phyloP scores from a whole-genome alignment of 2,329 filamentous ascomycete genomes.

The Xylariaceae sp. region DNA sequence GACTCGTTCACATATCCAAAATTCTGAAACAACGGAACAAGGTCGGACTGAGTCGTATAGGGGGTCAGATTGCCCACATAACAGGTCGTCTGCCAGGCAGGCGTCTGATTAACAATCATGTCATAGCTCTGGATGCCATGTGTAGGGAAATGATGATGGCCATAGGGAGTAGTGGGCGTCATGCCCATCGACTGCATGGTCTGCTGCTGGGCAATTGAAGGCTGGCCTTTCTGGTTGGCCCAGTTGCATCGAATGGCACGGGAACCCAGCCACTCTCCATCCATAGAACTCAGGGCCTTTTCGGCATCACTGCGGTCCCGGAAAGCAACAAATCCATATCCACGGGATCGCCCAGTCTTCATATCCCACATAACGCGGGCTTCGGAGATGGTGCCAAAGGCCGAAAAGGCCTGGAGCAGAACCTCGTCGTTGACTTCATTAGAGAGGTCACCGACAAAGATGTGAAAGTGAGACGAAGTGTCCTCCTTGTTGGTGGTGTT shows the following conservation, averaged over 20 bases:
- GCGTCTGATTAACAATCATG: constrained; percentile 91
- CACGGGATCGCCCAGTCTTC: constrained; percentile 97
- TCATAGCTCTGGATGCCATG: constrained; percentile 97
- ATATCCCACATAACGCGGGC: constrained; percentile 99
- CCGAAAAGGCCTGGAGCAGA: constrained; percentile 86
- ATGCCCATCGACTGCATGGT: constrained; percentile 97
- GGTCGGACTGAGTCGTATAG: constrained; percentile 93
- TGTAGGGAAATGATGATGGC: constrained; percentile 95
- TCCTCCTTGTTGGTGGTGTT: constrained; percentile 94
- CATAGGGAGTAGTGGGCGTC: constrained; percentile 93
- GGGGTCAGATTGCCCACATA: constrained; percentile 97
- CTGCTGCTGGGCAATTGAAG: constrained; percentile 95
- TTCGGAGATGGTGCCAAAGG: constrained; percentile 92
- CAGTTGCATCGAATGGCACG: constrained; percentile 98
- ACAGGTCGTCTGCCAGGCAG: constrained; percentile 96
- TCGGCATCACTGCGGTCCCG: constrained; percentile 90
- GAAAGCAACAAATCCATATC: constrained; percentile 95
- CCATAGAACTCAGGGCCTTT: constrained; percentile 95
- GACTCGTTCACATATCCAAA: constrained; percentile 97
- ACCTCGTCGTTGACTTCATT: constrained; percentile 99
- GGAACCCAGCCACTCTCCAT: constrained; percentile 97
- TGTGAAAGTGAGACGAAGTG: constrained; percentile 96
- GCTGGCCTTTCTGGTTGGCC: constrained; percentile 99
- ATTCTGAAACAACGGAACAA: constrained; percentile 97
- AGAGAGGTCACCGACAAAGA: constrained; percentile 95